Evolutionary conservation across 331 rosid genomes (phyloP).

Genomic region (Rhamnella rubrinervis): DNA sequence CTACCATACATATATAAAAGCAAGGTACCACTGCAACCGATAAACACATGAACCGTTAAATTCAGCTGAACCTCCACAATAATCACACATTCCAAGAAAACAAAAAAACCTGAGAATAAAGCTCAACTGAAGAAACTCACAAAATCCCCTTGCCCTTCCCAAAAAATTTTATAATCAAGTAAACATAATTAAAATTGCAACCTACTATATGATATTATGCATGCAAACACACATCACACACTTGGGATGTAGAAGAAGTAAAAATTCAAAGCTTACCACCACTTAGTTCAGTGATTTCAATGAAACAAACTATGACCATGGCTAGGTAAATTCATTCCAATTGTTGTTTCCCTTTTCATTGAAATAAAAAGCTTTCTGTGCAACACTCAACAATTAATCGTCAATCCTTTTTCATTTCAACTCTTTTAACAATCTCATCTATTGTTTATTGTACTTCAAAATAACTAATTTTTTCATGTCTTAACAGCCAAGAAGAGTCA

Average conservation of each 20-base stretch:
- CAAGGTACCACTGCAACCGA: constrained; percentile 79
- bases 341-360: neutral
- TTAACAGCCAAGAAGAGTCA: neutral
- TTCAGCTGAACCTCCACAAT: neutral
- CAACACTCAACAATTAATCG: neutral
- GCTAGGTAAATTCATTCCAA: neutral
- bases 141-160: neutral
- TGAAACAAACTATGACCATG: neutral
- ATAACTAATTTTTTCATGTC: neutral
- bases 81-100: neutral
- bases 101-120: neutral
- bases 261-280: neutral
- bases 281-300: neutral
- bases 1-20: constrained; percentile 64
- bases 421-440: neutral
- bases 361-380: neutral
- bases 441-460: neutral
- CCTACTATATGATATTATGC: neutral
- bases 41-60: constrained; percentile 22
- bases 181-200: neutral
- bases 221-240: neutral
- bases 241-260: no score
- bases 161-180: no score
- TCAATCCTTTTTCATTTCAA: neutral
- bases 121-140: neutral